Conservation (phyloP, 495 filamentous ascomycete species). For the Penicillium angulare region DNA sequence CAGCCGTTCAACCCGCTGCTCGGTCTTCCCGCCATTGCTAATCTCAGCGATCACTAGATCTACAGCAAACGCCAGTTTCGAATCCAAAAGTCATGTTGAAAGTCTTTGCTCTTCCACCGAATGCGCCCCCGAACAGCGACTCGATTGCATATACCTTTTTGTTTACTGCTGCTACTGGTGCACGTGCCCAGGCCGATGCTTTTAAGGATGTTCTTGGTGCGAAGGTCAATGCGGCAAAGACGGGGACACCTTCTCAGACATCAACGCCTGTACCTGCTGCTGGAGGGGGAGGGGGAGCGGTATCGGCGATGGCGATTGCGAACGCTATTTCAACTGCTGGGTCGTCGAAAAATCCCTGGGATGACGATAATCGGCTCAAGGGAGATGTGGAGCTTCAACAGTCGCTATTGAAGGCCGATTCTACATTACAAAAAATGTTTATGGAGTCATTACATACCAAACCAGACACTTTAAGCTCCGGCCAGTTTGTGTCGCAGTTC, state of each 20-base stretch:
- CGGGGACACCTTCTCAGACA: slow-evolving; percentile 41
- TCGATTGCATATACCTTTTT: slow-evolving; percentile 76
- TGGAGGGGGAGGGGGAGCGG: slow-evolving; percentile 46
- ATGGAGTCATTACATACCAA: slow-evolving; percentile 74
- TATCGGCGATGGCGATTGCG: slow-evolving; percentile 59
- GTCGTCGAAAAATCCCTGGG: slow-evolving; percentile 55
- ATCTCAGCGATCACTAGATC: slow-evolving; percentile 46
- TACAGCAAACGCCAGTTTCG: slow-evolving; percentile 86
- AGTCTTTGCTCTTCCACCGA: slow-evolving; percentile 67
- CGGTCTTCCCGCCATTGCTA: slow-evolving; percentile 1
- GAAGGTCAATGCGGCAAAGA: slow-evolving; percentile 68
- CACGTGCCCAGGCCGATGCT: slow-evolving; percentile 77
- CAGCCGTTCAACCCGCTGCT: slow-evolving; percentile 1
- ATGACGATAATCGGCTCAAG: slow-evolving; percentile 73
- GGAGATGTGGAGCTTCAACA: slow-evolving; percentile 76
- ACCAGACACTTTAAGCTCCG: slow-evolving; percentile 72
- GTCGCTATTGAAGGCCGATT: slow-evolving; percentile 75
- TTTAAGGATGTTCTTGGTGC: slow-evolving; percentile 80
- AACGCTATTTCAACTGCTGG: slow-evolving; percentile 48
- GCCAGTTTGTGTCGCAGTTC: slow-evolving; percentile 83
- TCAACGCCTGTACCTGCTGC: slow-evolving; percentile 24
- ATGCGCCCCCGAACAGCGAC: slow-evolving; percentile 43
- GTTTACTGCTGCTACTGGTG: slow-evolving; percentile 75
- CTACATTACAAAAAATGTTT: slow-evolving; percentile 72
- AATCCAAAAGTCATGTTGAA: slow-evolving; percentile 87